Base-by-base conservation (phyloP, 768 basidiomycete genomes). In the Naematelia aurantialba region DNA sequence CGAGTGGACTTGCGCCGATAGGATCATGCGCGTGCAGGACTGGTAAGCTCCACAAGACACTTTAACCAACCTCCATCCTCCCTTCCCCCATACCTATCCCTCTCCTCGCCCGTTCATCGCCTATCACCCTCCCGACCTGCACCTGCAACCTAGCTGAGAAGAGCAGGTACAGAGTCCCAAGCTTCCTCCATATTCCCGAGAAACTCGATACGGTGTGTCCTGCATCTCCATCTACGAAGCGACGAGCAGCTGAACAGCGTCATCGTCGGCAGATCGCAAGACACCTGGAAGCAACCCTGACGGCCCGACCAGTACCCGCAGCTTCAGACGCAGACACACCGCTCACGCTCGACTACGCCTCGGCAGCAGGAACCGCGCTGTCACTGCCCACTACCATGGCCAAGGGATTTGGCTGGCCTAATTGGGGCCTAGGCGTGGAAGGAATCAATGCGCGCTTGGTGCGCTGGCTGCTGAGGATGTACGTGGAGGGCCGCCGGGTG, bases 391-490 rank as follows among this genome's bases (percentile, higher is more conserved):
- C 87, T 3, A 78, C 81, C 10, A 80, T 94, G 22, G 89, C 93
- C 3, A 83, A 83, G 64, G 92, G 92, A 0, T 85, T 90, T 68
- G 90, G 91, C 13, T 91, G 86, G 85, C 89, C 89, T 0, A 78
- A 81, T 34, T 79, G 82, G 77, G 86, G 87, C 1, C 68, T 91
- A 5, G 91, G 91, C 3, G 80, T 91, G n/a, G 85, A 89, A 71
- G 92, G 92, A 1, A 85, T 92, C 42, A 97, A 97, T 69, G 81
- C 80, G 22, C 81, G 86, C n/a, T 78, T 90, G 2, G 85, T 82
- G 2, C 79, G 78, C 55, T 94, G 89, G 87, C 72, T 91, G 19
- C 70, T 91, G 45, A 81, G 83, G 5, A 42, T 22, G 5, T 47
- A 62, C 11, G 47, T 21, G 13, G 59, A 61, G 12, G 71, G 65